Percentiles rank a stretch among this genome's conserved stretches.
Conservation (phyloP, 495 filamentous ascomycete species). For the Hypoxylon rickii region DNA sequence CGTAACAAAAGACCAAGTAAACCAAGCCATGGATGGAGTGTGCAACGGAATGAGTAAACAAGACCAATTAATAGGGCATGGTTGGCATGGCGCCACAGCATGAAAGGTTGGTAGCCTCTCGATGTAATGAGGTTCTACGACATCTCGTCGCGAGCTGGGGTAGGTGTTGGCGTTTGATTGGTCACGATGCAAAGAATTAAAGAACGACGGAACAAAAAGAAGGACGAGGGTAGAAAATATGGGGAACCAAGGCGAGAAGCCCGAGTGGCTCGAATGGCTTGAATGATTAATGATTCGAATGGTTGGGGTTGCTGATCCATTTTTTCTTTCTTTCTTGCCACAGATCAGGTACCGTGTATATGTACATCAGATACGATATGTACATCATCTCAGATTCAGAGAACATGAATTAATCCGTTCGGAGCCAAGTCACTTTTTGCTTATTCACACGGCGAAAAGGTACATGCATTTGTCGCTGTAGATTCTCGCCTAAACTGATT, state of each 20-base stretch:
- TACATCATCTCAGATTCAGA: too few species aligned
- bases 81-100: slow-evolving; percentile 21
- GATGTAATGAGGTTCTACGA: slow-evolving; percentile 24
- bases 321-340: too few species aligned
- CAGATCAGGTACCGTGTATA: too few species aligned
- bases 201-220: slow-evolving; percentile 19
- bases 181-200: slow-evolving; percentile 34
- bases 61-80: slow-evolving; percentile 3
- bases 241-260: slow-evolving; percentile 14
- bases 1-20: too few species aligned
- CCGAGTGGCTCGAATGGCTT: too few species aligned
- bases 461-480: slow-evolving; percentile 14
- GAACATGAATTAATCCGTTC: too few species aligned
- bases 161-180: slow-evolving; percentile 26
- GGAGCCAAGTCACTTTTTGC: slow-evolving; percentile 17
- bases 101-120: slow-evolving; percentile 28
- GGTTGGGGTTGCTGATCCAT: neutral
- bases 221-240: slow-evolving; percentile 8
- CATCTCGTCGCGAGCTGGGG: slow-evolving; percentile 28
- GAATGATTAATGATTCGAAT: slow-evolving; percentile 1
- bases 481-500: too few species aligned
- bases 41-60: too few species aligned
- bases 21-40: too few species aligned
- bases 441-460: neutral
- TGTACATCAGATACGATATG: too few species aligned